phyloP scores from a whole-genome alignment of 108 stramenopile species.

The Skeletonema grethae region DNA sequence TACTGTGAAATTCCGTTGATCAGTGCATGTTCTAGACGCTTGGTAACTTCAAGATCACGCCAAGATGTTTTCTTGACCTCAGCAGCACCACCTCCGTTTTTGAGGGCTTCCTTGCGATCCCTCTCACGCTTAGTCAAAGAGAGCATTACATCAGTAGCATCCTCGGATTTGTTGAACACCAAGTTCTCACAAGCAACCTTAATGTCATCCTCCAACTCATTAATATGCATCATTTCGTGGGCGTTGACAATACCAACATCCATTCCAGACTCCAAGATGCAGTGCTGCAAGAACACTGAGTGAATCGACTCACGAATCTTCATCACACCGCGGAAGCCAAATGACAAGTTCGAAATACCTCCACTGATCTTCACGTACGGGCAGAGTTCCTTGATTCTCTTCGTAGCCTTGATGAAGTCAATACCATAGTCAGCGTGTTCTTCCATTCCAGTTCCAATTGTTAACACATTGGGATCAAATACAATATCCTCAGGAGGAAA shows the following conservation, averaged over 20 bases:
- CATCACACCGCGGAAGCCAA: slow-evolving; percentile 96
- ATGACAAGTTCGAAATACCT: slow-evolving; percentile 98
- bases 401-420: slow-evolving; percentile 96
- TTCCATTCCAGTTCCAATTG: slow-evolving; percentile 98
- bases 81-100: slow-evolving; percentile 74
- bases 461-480: slow-evolving; percentile 99
- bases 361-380: slow-evolving; percentile 98
- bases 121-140: slow-evolving; percentile 88
- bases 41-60: slow-evolving; percentile 84
- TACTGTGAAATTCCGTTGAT: slow-evolving; percentile 98
- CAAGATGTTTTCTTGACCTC: slow-evolving; percentile 80
- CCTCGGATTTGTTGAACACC: slow-evolving; percentile 80
- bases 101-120: slow-evolving; percentile 74
- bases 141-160: slow-evolving; percentile 95
- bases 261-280: slow-evolving; percentile 95
- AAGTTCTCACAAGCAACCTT: slow-evolving; percentile 84
- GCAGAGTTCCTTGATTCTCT: slow-evolving; percentile 95
- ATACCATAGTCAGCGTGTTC: slow-evolving; percentile 98
- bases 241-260: slow-evolving; percentile 99
- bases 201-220: slow-evolving; percentile 89
- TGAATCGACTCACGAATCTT: slow-evolving; percentile 99
- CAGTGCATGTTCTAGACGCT: slow-evolving; percentile 95
- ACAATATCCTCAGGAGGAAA: slow-evolving; percentile 99
- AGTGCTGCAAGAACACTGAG: slow-evolving; percentile 96
- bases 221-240: slow-evolving; percentile 85